Evolutionary conservation across 495 filamentous ascomycete species (phyloP).

Genomic region (Trichoderma orchidacearum): DNA sequence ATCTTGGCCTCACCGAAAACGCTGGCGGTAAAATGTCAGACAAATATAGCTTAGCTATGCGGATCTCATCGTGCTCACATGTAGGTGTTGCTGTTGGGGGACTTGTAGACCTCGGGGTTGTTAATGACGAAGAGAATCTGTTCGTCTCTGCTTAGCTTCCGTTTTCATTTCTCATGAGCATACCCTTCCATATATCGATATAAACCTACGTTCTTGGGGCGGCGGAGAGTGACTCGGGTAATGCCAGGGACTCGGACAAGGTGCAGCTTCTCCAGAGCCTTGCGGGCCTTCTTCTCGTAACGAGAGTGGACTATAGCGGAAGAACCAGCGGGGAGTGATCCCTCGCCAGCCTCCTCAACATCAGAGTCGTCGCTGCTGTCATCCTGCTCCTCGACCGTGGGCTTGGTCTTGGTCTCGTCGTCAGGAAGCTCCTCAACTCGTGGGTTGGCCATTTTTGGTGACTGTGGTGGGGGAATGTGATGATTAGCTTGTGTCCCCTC

Average conservation of each 20-base stretch:
- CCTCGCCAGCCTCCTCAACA: conserved; percentile 50
- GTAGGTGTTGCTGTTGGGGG: conserved; percentile 94
- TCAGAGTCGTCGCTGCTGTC: conserved; percentile 65
- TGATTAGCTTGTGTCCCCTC: conserved; percentile 11
- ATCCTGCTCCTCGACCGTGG: conserved; percentile 65
- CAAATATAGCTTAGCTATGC: neutral
- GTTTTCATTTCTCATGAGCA: neutral
- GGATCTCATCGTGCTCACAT: conserved; percentile 55
- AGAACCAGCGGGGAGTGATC: conserved; percentile 73
- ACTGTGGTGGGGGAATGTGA: conserved; percentile 3
- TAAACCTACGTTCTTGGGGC: conserved; percentile 95
- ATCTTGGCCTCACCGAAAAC: conserved; percentile 99
- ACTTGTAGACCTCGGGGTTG: conserved; percentile 98
- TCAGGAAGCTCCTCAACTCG: conserved; percentile 95
- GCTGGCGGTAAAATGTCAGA: conserved; percentile 28
- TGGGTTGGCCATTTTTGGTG: conserved; percentile 73
- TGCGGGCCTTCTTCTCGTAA: conserved; percentile 99
- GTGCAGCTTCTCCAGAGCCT: conserved; percentile 89
- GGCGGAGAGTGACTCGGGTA: conserved; percentile 90
- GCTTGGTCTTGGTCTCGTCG: conserved; percentile 70
- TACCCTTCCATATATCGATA: neutral
- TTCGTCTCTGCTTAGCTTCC: conserved; percentile 13
- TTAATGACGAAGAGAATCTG: conserved; percentile 99
- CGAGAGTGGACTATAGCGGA: conserved; percentile 85
- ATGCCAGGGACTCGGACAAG: conserved; percentile 94